These are phyloP conservation scores for Cyclotella cryptica DNA, from an alignment of 108 stramenopile genomes.

Conservation along the genomic window DNA sequence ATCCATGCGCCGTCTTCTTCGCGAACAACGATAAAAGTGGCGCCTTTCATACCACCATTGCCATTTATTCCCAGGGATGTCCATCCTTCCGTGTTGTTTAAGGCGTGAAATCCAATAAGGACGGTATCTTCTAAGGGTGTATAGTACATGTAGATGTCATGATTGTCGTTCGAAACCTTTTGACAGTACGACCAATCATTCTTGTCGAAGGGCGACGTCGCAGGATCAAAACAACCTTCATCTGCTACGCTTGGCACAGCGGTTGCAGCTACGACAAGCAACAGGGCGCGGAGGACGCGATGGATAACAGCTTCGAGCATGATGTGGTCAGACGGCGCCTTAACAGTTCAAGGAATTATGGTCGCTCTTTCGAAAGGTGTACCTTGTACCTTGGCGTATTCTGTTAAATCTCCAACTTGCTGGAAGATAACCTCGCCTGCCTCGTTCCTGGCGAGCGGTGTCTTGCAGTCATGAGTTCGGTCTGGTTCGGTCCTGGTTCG, in stretches of 20 bases:
- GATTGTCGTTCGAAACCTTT: background rate
- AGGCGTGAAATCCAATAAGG: conserved; percentile 2
- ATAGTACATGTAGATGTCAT: conserved; percentile 22
- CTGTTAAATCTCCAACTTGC: no score
- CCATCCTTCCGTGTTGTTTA: background rate
- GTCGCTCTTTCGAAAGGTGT: no score
- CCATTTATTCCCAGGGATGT: conserved; percentile 1
- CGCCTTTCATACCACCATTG: conserved; percentile 20
- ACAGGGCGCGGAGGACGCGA: background rate
- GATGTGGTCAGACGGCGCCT: no score
- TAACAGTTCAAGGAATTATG: no score
- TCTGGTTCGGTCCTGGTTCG: no score
- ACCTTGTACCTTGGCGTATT: no score
- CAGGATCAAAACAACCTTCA: background rate
- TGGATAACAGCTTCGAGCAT: background rate
- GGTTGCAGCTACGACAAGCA: background rate
- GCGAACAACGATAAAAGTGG: conserved; percentile 9
- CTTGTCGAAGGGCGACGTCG: background rate
- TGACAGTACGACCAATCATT: conserved; percentile 17
- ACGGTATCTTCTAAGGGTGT: conserved; percentile 18
- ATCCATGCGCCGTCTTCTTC: conserved; percentile 4
- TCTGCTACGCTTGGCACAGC: background rate
- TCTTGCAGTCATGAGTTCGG: no score
- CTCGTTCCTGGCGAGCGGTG: no score
- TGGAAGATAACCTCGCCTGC: no score